phyloP scores from a whole-genome alignment of 352 stramenopile species.

The Globisporangium carolinianum region DNA sequence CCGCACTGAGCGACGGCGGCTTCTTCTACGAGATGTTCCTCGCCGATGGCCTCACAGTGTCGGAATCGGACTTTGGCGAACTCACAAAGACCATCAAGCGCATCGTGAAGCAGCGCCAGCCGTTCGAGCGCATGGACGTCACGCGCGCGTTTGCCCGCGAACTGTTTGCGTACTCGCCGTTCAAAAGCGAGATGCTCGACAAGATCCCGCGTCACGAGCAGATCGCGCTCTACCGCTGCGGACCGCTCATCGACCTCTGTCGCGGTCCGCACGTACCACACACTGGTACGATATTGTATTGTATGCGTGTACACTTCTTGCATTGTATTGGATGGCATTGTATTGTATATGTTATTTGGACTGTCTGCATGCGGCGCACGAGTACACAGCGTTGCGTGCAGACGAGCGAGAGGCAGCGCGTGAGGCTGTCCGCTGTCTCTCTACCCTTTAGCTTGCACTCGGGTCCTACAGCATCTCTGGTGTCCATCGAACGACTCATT shows the following conservation, averaged over 20 bases:
- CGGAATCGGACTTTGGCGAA: constrained; percentile 62
- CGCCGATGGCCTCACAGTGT: constrained; percentile 54
- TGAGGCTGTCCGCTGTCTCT: constrained; percentile 16
- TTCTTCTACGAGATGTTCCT: constrained; percentile 98
- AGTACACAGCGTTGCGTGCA: constrained; percentile 44
- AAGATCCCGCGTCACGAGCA: constrained; percentile 93
- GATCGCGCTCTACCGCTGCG: constrained; percentile 96
- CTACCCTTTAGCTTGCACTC: constrained; percentile 13
- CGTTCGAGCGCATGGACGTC: constrained; percentile 89
- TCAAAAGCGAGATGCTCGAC: constrained; percentile 95
- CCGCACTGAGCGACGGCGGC: constrained; percentile 91
- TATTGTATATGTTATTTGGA: constrained; percentile 17
- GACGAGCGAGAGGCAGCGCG: constrained; percentile 77
- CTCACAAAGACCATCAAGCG: constrained; percentile 91
- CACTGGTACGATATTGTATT: too few relatives aligned
- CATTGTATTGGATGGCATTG: too few relatives aligned
- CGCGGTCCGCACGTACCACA: constrained; percentile 95
- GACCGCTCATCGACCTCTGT: constrained; percentile 97
- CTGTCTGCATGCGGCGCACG: constrained; percentile 32
- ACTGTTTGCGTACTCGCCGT: constrained; percentile 91
- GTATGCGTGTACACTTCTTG: constrained; percentile 36
- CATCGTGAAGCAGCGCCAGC: constrained; percentile 93
- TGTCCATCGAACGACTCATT: constrained; percentile 63
- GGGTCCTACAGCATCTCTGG: constrained; percentile 46
- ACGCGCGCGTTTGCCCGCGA: constrained; percentile 88